Evolutionary conservation across 1,284 basidiomycete genomes (phyloP), one percentile per base, ranked within the genome.

Genomic region (Coniferiporia sulphurascens): DNA sequence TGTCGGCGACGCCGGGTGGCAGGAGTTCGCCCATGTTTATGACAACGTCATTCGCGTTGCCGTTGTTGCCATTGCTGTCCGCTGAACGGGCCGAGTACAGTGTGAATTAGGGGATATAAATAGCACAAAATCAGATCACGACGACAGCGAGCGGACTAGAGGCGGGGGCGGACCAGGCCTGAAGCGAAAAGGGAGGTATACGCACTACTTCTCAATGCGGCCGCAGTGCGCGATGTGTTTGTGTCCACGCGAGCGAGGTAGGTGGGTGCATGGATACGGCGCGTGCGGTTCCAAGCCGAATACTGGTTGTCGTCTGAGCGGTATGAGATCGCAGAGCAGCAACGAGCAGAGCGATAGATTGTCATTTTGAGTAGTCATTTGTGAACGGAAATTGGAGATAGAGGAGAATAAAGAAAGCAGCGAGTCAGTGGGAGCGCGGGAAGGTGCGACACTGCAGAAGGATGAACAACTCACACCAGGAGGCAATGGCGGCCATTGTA

Each of bases 241-340:
- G 78, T 80, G 55, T 82, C 76, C 10, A 78, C 74, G 62, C 78
- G 74, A 32, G 82, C 79, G 56, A 83, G 66, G 65, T 73, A 83
- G 13, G 78, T 78, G 13, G 81, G 65, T 43, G 76, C 74, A 38
- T 78, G 78, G 17, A 82, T 68, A 36, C 76, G 69, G 51, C 81
- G 76, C 15, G 79, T 80, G 56, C 82, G 77, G 63, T 82, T 81
- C 81, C 80, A 84, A 19, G 76, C 71, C 2, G 78, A 73, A 65
- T 82, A 82, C 60, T 81, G 79, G 53, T 71, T 74, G 45, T 74
- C 71, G 69, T 83, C 81, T 84, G 61, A 12, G n/a, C 41, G 12
- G 12, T 12, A 43, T 13, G 27, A 48, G 50, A 52, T 32, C 9
- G 50, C 50, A 52, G 27, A 27, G 27, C 21, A 22, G 21, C 48